Percentiles rank a stretch among this genome's conserved stretches.
Evolutionary conservation across 2,329 filamentous ascomycete genomes (phyloP).

Genomic region (Hymenoscyphus fraxineus): DNA sequence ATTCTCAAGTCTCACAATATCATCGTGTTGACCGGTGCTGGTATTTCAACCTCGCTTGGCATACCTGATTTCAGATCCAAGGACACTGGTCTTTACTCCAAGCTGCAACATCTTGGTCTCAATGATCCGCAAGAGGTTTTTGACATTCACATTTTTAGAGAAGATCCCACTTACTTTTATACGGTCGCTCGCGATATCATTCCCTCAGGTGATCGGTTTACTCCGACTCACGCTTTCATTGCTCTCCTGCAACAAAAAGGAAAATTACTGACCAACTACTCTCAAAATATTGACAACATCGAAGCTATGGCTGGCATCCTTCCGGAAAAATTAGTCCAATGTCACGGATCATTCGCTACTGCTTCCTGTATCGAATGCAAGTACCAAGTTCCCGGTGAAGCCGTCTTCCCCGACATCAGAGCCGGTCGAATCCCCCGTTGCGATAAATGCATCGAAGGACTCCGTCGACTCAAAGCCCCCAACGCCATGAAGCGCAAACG

Average conservation of each 20-base stretch:
- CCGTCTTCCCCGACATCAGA: conserved; percentile 75
- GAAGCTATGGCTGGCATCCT: conserved; percentile 81
- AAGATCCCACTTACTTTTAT: conserved; percentile 89
- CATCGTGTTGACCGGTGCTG: conserved; percentile 89
- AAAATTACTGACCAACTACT: conserved; percentile 94
- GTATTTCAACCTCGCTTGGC: conserved; percentile 92
- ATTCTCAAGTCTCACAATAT: conserved; percentile 76
- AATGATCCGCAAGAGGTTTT: conserved; percentile 91
- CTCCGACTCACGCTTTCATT: conserved; percentile 93
- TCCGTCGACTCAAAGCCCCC: conserved; percentile 47
- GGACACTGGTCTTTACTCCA: conserved; percentile 85
- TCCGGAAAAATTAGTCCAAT: conserved; percentile 83
- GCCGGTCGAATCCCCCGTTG: conserved; percentile 75
- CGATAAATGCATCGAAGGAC: conserved; percentile 59
- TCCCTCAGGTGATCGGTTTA: conserved; percentile 73
- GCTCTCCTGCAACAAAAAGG: conserved; percentile 79
- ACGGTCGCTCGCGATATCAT: conserved; percentile 86
- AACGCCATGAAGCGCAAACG: conserved; percentile 54
- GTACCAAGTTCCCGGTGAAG: conserved; percentile 67
- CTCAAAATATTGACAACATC: conserved; percentile 97
- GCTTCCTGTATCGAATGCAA: conserved; percentile 84
- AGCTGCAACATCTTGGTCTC: conserved; percentile 72
- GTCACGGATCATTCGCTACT: conserved; percentile 92
- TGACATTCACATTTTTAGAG: conserved; percentile 79
- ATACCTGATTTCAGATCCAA: conserved; percentile 97